A percentile compares a stretch with the other conserved stretches of the same genome.
These are phyloP conservation scores for Phytophthora brassicae DNA, from an alignment of 352 stramenopile genomes.

Conservation along the genomic window DNA sequence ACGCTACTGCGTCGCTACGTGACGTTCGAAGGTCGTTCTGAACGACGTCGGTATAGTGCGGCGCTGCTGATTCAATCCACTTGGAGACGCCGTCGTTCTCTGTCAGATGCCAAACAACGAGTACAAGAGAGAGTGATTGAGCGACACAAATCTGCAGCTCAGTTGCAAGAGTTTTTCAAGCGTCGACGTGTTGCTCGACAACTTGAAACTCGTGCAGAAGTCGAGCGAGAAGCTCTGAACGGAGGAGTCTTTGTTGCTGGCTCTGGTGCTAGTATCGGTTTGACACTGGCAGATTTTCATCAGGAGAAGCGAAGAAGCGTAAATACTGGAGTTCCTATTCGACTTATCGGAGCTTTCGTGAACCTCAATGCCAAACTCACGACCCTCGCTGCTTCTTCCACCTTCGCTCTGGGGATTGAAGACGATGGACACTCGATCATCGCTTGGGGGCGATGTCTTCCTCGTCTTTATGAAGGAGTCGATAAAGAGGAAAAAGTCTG, in stretches of 20 bases:
- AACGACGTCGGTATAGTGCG: slow-evolving; percentile 37
- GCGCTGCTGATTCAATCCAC: slow-evolving; percentile 64
- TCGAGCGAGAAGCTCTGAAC: slow-evolving; percentile 55
- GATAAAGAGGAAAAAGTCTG: slow-evolving; percentile 10
- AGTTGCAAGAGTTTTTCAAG: slow-evolving; percentile 57
- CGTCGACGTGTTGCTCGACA: slow-evolving; percentile 47
- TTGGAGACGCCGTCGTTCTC: slow-evolving; percentile 57
- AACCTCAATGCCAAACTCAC: slow-evolving; percentile 38
- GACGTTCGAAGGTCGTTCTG: slow-evolving; percentile 48
- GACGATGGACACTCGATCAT: slow-evolving; percentile 50
- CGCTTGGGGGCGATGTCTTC: slow-evolving; percentile 55
- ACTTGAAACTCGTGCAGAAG: slow-evolving; percentile 53
- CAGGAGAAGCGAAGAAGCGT: slow-evolving; percentile 8
- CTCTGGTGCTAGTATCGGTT: slow-evolving; percentile 41
- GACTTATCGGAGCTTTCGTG: slow-evolving; percentile 53
- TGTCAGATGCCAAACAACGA: slow-evolving; percentile 29
- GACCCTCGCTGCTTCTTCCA: slow-evolving; percentile 40
- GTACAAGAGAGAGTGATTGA: slow-evolving; percentile 26
- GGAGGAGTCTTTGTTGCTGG: slow-evolving; percentile 57
- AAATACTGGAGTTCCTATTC: slow-evolving; percentile 26
- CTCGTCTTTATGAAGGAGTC: slow-evolving; percentile 30
- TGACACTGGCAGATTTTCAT: not conserved
- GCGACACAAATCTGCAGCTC: slow-evolving; percentile 47
- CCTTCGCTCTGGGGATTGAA: slow-evolving; percentile 46
- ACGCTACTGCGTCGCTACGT: slow-evolving; percentile 46